Percentiles rank a stretch among this genome's conserved stretches.
phyloP scores from a whole-genome alignment of 257 asterid species.

The Ligustrum vulgare region DNA sequence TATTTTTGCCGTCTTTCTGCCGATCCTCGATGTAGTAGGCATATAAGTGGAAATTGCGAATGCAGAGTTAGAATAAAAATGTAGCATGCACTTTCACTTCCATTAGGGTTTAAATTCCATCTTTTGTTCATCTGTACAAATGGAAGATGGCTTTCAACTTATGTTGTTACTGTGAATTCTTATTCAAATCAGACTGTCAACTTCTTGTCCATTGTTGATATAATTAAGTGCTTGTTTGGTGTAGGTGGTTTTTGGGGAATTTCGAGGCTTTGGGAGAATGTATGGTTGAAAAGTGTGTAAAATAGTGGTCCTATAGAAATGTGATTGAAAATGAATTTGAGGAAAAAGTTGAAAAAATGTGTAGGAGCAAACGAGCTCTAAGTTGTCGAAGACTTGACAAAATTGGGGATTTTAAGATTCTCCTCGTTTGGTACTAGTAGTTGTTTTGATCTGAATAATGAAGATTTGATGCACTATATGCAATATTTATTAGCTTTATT shows the following conservation, averaged over 20 bases:
- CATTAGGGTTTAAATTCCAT: neutral
- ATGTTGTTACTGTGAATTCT: neutral
- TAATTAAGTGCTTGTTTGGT: no score
- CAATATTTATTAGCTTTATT: neutral
- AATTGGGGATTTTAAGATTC: neutral
- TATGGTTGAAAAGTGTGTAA: no score
- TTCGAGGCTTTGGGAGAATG: no score
- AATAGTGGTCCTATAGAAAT: no score
- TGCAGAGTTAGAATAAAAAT: neutral
- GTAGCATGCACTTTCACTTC: neutral
- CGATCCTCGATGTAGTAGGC: neutral
- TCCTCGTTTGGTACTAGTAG: neutral
- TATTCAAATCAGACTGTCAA: neutral
- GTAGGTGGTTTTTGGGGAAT: no score
- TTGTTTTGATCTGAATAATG: neutral
- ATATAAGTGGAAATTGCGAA: neutral
- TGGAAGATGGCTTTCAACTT: neutral
- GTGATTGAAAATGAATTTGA: no score
- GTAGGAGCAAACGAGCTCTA: no score
- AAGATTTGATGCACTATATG: neutral
- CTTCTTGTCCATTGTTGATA: no score
- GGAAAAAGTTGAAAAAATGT: no score
- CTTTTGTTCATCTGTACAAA: conserved; percentile 7
- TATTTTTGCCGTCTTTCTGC: neutral
- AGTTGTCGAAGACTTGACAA: neutral